A percentile compares a stretch with the other conserved stretches of the same genome.
Evolutionary conservation across 192 early-diverging fungal genomes (phyloP).

Genomic region (Phycomyces blakesleeanus): DNA sequence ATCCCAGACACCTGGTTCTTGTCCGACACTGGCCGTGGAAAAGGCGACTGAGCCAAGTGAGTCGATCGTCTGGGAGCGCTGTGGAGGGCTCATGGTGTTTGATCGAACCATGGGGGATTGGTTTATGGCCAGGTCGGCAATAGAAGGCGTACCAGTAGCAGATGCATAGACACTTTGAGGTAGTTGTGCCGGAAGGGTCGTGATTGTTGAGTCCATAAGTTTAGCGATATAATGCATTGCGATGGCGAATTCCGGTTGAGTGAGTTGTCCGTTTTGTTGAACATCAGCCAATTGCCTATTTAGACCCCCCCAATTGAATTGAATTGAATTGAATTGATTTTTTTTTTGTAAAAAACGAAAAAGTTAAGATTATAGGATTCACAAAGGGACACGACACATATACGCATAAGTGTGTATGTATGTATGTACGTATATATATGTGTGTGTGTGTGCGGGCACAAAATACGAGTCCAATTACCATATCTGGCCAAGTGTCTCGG

Average conservation of each 20-base stretch:
- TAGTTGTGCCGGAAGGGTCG: slow-evolving; percentile 60
- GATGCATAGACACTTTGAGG: slow-evolving; percentile 57
- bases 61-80: slow-evolving; percentile 22
- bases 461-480: slow-evolving; percentile 58
- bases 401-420: too few species aligned
- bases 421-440: too few species aligned
- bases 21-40: neutral
- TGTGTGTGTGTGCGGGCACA: too few species aligned
- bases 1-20: slow-evolving; percentile 54
- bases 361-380: too few species aligned
- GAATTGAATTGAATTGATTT: neutral
- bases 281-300: slow-evolving; percentile 74
- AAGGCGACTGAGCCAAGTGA: slow-evolving; percentile 20
- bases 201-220: slow-evolving; percentile 67
- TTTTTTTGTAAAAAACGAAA: neutral
- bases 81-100: slow-evolving; percentile 23
- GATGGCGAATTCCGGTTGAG: slow-evolving; percentile 80
- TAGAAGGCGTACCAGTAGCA: slow-evolving; percentile 28
- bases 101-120: slow-evolving; percentile 15
- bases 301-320: neutral
- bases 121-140: slow-evolving; percentile 4
- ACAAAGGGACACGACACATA: too few species aligned
- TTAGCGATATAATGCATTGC: slow-evolving; percentile 87
- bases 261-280: slow-evolving; percentile 62
- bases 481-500: slow-evolving; percentile 72